These are phyloP conservation scores for Diaporthe vexans DNA, from an alignment of 2,329 filamentous ascomycete genomes.

Conservation along the genomic window DNA sequence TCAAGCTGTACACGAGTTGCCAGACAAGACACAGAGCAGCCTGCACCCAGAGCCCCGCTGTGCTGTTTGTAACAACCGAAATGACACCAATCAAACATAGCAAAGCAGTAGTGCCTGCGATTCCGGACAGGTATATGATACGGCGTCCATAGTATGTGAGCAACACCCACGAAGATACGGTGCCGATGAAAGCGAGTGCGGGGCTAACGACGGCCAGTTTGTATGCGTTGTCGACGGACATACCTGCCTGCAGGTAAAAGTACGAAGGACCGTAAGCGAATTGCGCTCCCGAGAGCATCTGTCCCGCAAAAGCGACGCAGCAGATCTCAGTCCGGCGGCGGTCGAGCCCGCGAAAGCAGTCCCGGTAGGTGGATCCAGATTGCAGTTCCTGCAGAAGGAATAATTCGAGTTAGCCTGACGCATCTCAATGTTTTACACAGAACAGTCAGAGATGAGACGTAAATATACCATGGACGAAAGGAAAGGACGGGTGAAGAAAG, in stretches of 20 bases:
- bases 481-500: constrained; percentile 9
- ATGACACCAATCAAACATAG: constrained; percentile 60
- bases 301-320: constrained; percentile 56
- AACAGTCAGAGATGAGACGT: constrained; percentile 5
- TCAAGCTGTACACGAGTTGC: constrained; percentile 61
- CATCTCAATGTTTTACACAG: constrained; percentile 38
- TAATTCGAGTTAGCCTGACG: constrained; percentile 51
- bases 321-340: constrained; percentile 62
- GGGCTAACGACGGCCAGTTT: constrained; percentile 59
- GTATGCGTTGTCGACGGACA: constrained; percentile 55
- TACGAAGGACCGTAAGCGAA: constrained; percentile 55
- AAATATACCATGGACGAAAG: neutral
- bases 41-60: constrained; percentile 53
- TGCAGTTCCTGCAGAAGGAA: constrained; percentile 55
- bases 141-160: constrained; percentile 60
- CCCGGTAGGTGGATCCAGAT: constrained; percentile 59
- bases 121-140: constrained; percentile 60
- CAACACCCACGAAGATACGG: constrained; percentile 60
- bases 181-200: constrained; percentile 60
- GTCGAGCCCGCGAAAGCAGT: constrained; percentile 63
- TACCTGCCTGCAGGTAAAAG: constrained; percentile 60
- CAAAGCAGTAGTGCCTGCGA: constrained; percentile 53
- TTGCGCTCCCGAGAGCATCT: constrained; percentile 56
- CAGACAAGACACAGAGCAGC: constrained; percentile 60
- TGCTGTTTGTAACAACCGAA: constrained; percentile 57